These are phyloP conservation scores for Brasilioporus rufonigricans DNA, from an alignment of 768 basidiomycete species.

Conservation along the genomic window DNA sequence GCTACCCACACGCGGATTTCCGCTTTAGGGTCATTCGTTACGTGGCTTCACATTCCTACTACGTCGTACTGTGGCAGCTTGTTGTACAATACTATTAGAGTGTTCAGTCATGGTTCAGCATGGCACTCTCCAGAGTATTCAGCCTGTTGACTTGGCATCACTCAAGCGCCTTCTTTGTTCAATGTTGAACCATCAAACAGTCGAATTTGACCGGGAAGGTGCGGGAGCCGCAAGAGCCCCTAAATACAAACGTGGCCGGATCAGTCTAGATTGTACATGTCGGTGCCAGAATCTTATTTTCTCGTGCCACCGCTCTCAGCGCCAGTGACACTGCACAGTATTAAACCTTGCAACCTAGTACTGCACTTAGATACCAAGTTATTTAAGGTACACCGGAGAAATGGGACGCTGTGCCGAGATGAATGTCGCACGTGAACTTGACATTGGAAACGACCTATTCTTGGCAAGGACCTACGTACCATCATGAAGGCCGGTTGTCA, in stretches of 20 bases:
- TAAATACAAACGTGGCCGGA: background rate
- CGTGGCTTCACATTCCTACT: constrained; percentile 15
- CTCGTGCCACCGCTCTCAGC: background rate
- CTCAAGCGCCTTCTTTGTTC: background rate
- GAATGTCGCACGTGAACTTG: constrained; percentile 12
- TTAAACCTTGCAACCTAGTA: background rate
- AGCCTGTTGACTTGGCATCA: background rate
- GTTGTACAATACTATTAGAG: background rate
- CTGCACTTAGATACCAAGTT: background rate
- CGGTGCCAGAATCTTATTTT: background rate
- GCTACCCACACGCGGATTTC: constrained; percentile 28
- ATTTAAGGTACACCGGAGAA: constrained; percentile 1
- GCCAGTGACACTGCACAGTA: background rate
- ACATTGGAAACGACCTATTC: constrained; percentile 20
- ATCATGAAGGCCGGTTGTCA: too few relatives aligned
- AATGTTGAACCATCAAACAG: background rate
- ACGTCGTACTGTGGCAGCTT: background rate
- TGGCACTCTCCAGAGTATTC: background rate
- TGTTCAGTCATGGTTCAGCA: background rate
- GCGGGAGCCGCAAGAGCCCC: background rate
- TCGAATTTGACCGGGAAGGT: background rate
- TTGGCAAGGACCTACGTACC: constrained; percentile 13
- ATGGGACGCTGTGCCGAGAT: constrained; percentile 3
- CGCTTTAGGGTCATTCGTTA: constrained; percentile 15
- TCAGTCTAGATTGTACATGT: background rate